Evolutionary conservation across 2,329 filamentous ascomycete genomes (phyloP).

Genomic region (Ophiognomonia clavigignenti-juglandacearum): DNA sequence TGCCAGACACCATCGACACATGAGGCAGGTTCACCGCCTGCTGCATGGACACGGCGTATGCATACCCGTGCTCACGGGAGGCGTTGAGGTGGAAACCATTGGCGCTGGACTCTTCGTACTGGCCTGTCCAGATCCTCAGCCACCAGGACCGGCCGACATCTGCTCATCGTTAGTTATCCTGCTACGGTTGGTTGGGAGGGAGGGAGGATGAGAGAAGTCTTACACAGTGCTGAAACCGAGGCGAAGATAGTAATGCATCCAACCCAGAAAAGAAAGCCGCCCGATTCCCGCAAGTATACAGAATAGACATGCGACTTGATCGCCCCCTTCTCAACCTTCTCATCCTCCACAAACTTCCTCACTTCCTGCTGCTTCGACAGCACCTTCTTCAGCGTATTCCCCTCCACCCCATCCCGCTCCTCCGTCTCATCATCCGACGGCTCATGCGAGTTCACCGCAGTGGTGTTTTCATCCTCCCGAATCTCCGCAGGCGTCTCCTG

Average conservation of each 20-base stretch:
- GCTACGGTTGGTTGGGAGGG: too few species aligned
- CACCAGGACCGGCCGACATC: constrained; percentile 59
- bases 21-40: constrained; percentile 36
- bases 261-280: constrained; percentile 57
- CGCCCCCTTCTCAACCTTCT: constrained; percentile 65
- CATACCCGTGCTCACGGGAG: constrained; percentile 31
- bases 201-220: too few species aligned
- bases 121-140: constrained; percentile 58
- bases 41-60: constrained; percentile 42
- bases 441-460: constrained; percentile 51
- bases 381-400: constrained; percentile 42
- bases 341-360: constrained; percentile 73
- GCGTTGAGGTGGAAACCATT: constrained; percentile 20
- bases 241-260: constrained; percentile 49
- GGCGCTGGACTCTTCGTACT: constrained; percentile 29
- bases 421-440: constrained; percentile 39
- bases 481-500: constrained; percentile 43
- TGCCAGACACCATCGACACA: constrained; percentile 14
- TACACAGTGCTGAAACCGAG: constrained; percentile 47
- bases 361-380: constrained; percentile 42
- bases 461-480: constrained; percentile 44
- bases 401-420: constrained; percentile 31
- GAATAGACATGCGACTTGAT: constrained; percentile 64
- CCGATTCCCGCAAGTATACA: constrained; percentile 62
- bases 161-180: too few species aligned